Base-by-base conservation (phyloP, 805 yeast genomes). In the Jamesozyma hellenica region DNA sequence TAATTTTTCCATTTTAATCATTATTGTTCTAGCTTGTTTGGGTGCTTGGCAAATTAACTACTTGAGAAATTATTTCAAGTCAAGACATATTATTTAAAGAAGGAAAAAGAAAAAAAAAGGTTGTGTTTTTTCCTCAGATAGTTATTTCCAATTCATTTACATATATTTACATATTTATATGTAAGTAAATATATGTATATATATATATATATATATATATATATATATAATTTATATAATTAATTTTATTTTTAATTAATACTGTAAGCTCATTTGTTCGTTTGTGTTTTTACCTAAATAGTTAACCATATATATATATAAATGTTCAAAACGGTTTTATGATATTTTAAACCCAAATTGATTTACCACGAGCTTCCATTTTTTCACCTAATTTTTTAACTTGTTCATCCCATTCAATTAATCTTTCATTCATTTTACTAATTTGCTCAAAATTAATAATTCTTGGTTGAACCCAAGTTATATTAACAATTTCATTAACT, bases 381-480 rank as follows among this genome's bases (percentile, higher is more conserved):
- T 75, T 76, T 25, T 62, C 58, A 36, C 76, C 82, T 49, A 92
- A 70, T 27, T 68, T 68, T 29, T 71, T 70, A 19, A 90, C 96
- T 50, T 79, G 79, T 40, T 61, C 59, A 50, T 82, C 80, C 99
- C 99, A 92, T 38, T 68, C 70, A 21, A 69, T 68, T 55, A 92
- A 72, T 52, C 83, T 82, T 38, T 71, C 69, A 48, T 77, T 77
- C 82, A 92, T 85, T 33, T 71, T 70, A 42, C 70, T 73, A 42
- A 90, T 82, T 68, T 92, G 98, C 33, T 74, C 75, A 46, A 68
- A 70, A 54, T 85, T 85, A 72, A 92, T 80, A 40, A 87, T 84
- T 54, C 97, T 74, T 43, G 98, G 97, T 68, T 92, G 97, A 45
- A 90, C 80, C 98, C 98, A 92, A 21, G 82, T 77, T 35, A 92